Base-by-base conservation (phyloP, 2,329 filamentous ascomycete species). In the Pleoardoris graminearum region DNA sequence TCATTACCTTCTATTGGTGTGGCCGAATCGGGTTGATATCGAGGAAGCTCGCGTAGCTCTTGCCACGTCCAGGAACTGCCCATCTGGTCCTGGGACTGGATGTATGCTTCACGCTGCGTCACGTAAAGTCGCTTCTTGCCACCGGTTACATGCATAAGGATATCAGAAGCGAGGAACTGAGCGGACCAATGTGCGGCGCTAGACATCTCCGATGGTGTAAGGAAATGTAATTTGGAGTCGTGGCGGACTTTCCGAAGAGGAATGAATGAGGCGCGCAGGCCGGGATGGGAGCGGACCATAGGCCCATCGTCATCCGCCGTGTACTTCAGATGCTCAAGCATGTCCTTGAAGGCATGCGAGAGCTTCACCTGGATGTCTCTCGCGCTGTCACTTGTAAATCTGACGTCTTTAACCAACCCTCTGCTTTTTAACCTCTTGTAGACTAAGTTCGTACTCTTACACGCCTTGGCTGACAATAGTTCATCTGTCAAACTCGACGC, bases 181-280 rank as follows among this genome's bases (percentile, higher is more conserved):
- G 86, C 83, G 46, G 85, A 84, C 89, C 89, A 93, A 2, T 85
- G 72, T 1, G 85, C 82, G 0, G 88, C 84, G 0, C 86, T 91
- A 32, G 88, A 74, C 84, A 92, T 88, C 68, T 92, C 89, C 1
- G 84, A 78, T 1, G 84, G 85, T 5, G 82, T 82, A 10, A 92
- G 77, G 61, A 91, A 91, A 1, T 85, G 83, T 6, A 93, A 79
- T 22, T 85, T 82, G 0, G 86, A 86, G 51, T 90, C 87, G 65
- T 88, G 90, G 66, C 89, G 84, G 2, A 90, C 76, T 69, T 92
- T 92, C 45, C 89, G 83, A 16, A 93, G 76, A 4, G 89, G 89
- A n/a, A 92, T 81, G 81, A 88, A 90, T 0, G 82, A 73, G 37
- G 87, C 85, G 48, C 82, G 80, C 16, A 92, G 77, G 5, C 85